Evolutionary conservation across 805 yeast species (phyloP).

Genomic region (Yamadazyma scolyti): DNA sequence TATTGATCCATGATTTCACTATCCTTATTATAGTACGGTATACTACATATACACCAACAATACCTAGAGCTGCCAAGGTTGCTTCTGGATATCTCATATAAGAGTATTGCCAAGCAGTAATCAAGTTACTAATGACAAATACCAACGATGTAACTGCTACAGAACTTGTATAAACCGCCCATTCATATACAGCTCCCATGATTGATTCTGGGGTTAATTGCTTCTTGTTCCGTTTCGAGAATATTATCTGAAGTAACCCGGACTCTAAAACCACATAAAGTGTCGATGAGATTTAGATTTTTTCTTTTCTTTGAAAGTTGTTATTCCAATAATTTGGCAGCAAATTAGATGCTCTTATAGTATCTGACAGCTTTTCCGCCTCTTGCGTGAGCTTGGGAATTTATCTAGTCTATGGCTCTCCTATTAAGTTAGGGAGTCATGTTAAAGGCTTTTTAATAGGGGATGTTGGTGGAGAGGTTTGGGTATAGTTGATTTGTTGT

Average conservation of each 20-base stretch:
- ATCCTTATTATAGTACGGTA: slow-evolving; percentile 15
- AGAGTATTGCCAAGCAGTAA: slow-evolving; percentile 10
- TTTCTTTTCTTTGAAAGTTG: slow-evolving; percentile 16
- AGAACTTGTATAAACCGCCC: no score
- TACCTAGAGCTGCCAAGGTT: slow-evolving; percentile 11
- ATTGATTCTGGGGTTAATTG: no score
- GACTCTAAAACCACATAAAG: no score
- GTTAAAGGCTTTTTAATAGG: slow-evolving; percentile 4
- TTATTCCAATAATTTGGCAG: slow-evolving; percentile 13
- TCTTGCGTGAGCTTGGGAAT: slow-evolving; percentile 5
- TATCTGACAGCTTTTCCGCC: slow-evolving; percentile 1
- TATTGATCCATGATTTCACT: slow-evolving; percentile 18
- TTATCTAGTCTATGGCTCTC: slow-evolving; percentile 8
- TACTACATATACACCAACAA: slow-evolving; percentile 15
- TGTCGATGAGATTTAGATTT: no score
- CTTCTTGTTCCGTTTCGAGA: no score
- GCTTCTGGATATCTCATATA: slow-evolving; percentile 16
- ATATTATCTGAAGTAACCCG: no score
- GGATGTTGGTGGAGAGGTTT: neutral
- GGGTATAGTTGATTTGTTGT: slow-evolving; percentile 6
- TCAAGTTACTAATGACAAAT: slow-evolving; percentile 11
- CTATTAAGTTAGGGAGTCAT: slow-evolving; percentile 16
- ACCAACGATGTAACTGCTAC: slow-evolving; percentile 13
- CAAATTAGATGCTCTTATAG: slow-evolving; percentile 1
- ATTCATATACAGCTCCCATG: no score